Evolutionary conservation across 2,329 filamentous ascomycete genomes (phyloP).

Genomic region (Bipolaris bicolor): DNA sequence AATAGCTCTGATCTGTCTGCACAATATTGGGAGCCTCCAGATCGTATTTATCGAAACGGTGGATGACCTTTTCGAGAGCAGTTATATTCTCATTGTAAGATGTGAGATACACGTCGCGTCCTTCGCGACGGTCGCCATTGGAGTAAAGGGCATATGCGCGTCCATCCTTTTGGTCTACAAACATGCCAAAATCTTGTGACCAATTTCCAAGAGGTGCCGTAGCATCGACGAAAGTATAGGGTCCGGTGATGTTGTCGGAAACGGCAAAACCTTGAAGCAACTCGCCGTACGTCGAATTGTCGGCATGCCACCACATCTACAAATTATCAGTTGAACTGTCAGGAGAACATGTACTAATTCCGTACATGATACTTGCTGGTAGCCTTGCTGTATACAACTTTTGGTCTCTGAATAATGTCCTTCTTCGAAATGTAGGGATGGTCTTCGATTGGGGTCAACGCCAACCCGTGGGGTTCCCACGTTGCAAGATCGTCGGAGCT

Average conservation of each 20-base stretch:
- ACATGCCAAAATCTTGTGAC: slow-evolving; percentile 67
- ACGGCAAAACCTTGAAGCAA: slow-evolving; percentile 64
- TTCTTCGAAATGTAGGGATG: slow-evolving; percentile 62
- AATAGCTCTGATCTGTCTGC: slow-evolving; percentile 66
- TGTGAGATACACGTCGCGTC: slow-evolving; percentile 64
- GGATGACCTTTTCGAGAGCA: slow-evolving; percentile 58
- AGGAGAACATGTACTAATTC: neutral
- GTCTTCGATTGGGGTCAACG: slow-evolving; percentile 60
- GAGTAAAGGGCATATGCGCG: slow-evolving; percentile 64
- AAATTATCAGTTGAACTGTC: neutral
- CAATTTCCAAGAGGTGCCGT: slow-evolving; percentile 65
- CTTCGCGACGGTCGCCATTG: slow-evolving; percentile 62
- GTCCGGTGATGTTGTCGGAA: slow-evolving; percentile 59
- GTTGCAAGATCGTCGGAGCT: slow-evolving; percentile 66
- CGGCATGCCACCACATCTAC: slow-evolving; percentile 67
- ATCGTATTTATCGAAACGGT: slow-evolving; percentile 65
- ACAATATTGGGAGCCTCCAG: slow-evolving; percentile 66
- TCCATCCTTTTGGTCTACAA: slow-evolving; percentile 65
- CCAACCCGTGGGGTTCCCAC: slow-evolving; percentile 64
- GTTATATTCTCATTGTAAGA: slow-evolving; percentile 61
- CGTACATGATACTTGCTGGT: slow-evolving; percentile 63
- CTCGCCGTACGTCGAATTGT: slow-evolving; percentile 63
- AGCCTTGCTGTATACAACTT: slow-evolving; percentile 64
- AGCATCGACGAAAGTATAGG: slow-evolving; percentile 62
- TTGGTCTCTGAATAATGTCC: slow-evolving; percentile 67